Percentiles rank a stretch among this genome's conserved stretches.
Evolutionary conservation across 2,329 filamentous ascomycete genomes (phyloP).

Genomic region (Penicillium concentricum): DNA sequence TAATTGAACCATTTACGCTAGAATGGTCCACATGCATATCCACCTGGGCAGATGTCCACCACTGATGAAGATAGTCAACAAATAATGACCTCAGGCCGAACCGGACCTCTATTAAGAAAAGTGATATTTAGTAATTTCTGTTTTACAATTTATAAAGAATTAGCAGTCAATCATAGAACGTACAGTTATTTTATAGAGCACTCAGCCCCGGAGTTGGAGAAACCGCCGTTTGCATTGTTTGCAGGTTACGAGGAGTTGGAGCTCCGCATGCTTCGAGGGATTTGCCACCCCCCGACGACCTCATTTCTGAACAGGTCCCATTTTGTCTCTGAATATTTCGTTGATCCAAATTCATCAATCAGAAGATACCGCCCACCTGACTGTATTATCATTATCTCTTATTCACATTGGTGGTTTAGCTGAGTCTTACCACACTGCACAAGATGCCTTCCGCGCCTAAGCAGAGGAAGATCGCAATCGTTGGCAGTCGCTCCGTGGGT

Average conservation of each 20-base stretch:
- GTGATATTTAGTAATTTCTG: neutral
- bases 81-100: neutral
- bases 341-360: neutral
- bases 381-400: neutral
- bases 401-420: neutral
- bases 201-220: conserved; percentile 3
- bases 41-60: neutral
- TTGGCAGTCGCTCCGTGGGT: conserved; percentile 91
- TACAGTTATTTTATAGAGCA: neutral
- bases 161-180: neutral
- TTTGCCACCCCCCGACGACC: conserved; percentile 22
- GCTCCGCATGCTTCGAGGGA: conserved; percentile 24
- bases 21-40: neutral
- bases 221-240: conserved; percentile 26
- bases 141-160: neutral
- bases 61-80: neutral
- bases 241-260: conserved; percentile 16
- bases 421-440: conserved; percentile 2
- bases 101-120: neutral
- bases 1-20: neutral
- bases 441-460: conserved; percentile 71
- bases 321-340: conserved; percentile 4
- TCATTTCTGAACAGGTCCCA: conserved; percentile 3
- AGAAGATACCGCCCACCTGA: neutral
- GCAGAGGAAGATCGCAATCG: conserved; percentile 92